Evolutionary conservation across 2,329 filamentous ascomycete species (phyloP).

Genomic region (Monilinia vaccinii-corymbosi): DNA sequence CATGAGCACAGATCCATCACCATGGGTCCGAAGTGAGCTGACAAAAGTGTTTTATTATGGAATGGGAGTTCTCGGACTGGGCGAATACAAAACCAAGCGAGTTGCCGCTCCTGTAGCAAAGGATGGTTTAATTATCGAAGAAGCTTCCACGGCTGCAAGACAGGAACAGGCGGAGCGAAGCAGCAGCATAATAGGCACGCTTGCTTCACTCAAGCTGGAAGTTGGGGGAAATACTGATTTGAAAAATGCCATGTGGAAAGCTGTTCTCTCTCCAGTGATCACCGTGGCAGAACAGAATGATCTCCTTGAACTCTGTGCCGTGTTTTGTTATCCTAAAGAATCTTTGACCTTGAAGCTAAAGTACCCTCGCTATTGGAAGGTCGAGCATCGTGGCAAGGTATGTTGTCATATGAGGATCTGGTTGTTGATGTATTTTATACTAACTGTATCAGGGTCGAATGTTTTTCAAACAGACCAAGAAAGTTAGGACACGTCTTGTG

Average conservation of each 20-base stretch:
- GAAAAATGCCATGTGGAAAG: slow-evolving; percentile 40
- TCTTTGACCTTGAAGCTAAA: slow-evolving; percentile 39
- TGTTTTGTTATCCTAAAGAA: slow-evolving; percentile 41
- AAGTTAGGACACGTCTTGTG: slow-evolving; percentile 21
- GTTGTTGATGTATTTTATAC: slow-evolving; percentile 2
- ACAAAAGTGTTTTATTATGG: slow-evolving; percentile 51
- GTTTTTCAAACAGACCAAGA: slow-evolving; percentile 24
- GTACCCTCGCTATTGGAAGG: slow-evolving; percentile 39
- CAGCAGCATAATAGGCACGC: slow-evolving; percentile 39
- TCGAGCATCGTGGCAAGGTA: slow-evolving; percentile 32
- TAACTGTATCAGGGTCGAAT: slow-evolving; percentile 22
- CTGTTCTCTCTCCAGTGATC: slow-evolving; percentile 39
- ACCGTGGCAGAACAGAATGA: slow-evolving; percentile 41
- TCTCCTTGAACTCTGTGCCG: slow-evolving; percentile 41
- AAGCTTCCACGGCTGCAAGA: slow-evolving; percentile 36
- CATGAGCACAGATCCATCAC: slow-evolving; percentile 53
- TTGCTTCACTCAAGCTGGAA: slow-evolving; percentile 40
- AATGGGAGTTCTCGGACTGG: slow-evolving; percentile 54
- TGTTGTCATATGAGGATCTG: slow-evolving; percentile 9
- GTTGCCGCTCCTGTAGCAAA: slow-evolving; percentile 9
- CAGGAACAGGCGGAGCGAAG: slow-evolving; percentile 40
- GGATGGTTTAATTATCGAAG: slow-evolving; percentile 36
- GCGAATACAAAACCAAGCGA: slow-evolving; percentile 38
- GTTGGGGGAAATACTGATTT: slow-evolving; percentile 38
- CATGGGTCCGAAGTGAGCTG: slow-evolving; percentile 51